phyloP scores from a whole-genome alignment of 129 eudicot species.

The Pulicaria dysenterica region DNA sequence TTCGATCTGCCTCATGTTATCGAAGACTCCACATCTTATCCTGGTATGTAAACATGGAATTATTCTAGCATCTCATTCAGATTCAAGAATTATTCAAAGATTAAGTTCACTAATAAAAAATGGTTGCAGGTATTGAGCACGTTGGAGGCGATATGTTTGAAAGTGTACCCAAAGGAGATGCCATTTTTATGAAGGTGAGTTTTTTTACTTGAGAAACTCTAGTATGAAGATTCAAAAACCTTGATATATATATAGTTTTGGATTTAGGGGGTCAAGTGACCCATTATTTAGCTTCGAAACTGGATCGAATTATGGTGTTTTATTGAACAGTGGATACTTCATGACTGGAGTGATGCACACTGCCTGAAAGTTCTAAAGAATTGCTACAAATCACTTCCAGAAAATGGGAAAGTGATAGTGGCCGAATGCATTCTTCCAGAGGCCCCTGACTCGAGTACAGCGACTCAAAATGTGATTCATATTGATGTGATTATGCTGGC shows the following conservation, averaged over 20 bases:
- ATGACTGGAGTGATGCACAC: slow-evolving; percentile 83
- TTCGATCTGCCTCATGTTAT: slow-evolving; percentile 77
- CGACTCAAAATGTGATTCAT: slow-evolving; percentile 55
- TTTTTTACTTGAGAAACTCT: background rate
- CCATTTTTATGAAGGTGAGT: slow-evolving; percentile 79
- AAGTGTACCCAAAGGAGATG: slow-evolving; percentile 81
- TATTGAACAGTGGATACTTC: slow-evolving; percentile 65
- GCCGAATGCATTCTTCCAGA: slow-evolving; percentile 73
- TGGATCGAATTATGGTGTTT: background rate
- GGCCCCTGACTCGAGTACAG: slow-evolving; percentile 50
- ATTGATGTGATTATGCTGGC: slow-evolving; percentile 79
- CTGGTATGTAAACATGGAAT: slow-evolving; percentile 34
- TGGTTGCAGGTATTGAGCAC: slow-evolving; percentile 57
- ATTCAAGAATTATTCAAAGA: background rate
- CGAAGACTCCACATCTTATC: slow-evolving; percentile 59
- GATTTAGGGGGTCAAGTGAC: background rate
- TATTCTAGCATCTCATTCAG: background rate
- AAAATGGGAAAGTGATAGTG: slow-evolving; percentile 67
- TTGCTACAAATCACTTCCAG: slow-evolving; percentile 64
- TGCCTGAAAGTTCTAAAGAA: slow-evolving; percentile 62
- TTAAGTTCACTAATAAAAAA: background rate
- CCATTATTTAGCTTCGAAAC: too few species aligned
- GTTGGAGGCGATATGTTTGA: slow-evolving; percentile 78
- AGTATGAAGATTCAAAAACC: background rate
- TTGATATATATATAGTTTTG: background rate